A percentile compares a stretch with the other conserved stretches of the same genome.
phyloP scores from a whole-genome alignment of 345 rosid species.

The Eucalyptus brandiana region DNA sequence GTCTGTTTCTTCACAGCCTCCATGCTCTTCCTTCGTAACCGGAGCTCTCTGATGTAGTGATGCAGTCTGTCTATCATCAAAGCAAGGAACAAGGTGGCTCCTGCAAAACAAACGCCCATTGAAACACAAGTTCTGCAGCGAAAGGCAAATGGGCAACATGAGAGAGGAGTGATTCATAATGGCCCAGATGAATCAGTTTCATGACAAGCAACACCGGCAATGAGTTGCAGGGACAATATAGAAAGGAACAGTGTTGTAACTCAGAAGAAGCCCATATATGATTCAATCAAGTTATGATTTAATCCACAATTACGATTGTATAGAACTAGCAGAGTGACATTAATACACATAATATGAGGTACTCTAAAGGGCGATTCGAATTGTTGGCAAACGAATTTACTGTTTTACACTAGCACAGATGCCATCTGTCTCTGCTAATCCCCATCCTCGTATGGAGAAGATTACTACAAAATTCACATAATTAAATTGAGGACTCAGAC shows the following conservation, averaged over 20 bases:
- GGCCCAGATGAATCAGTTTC: background rate
- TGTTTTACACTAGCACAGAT: background rate
- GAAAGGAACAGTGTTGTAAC: background rate
- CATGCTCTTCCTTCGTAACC: slow-evolving; percentile 66
- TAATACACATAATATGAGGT: background rate
- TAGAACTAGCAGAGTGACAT: background rate
- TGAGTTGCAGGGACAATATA: background rate
- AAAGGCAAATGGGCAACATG: background rate
- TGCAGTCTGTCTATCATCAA: slow-evolving; percentile 88
- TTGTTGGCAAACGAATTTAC: background rate
- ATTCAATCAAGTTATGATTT: background rate
- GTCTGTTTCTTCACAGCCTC: slow-evolving; percentile 66
- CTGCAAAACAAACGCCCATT: slow-evolving; percentile 20
- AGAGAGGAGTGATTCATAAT: background rate
- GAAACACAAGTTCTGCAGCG: background rate
- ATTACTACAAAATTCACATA: background rate
- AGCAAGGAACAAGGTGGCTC: slow-evolving; percentile 61
- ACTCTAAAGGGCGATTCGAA: background rate
- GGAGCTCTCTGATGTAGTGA: slow-evolving; percentile 81
- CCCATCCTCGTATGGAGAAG: background rate
- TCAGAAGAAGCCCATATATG: background rate
- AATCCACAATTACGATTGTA: background rate
- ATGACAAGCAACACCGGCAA: background rate
- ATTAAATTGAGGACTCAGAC: background rate
- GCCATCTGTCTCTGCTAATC: background rate